Conservation (phyloP, 139 green algal species). For the Coccomyxa sp. region DNA sequence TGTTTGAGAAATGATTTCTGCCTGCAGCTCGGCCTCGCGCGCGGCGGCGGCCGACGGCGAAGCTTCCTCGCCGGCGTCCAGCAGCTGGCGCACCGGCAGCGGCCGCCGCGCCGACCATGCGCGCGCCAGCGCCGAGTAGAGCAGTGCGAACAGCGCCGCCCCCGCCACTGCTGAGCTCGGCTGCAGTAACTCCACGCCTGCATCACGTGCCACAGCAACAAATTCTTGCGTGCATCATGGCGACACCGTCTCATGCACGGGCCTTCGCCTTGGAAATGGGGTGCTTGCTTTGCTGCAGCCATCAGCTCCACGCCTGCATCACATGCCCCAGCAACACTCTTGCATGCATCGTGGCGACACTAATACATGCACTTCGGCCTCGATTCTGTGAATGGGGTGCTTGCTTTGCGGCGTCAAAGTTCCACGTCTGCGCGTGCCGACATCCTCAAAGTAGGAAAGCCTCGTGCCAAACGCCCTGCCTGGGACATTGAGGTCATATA, state of each 20-base stretch:
- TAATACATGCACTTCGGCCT: not conserved
- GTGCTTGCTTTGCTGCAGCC: not conserved
- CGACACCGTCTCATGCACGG: too few relatives aligned
- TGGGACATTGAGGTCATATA: too few relatives aligned
- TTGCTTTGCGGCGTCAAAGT: too few relatives aligned
- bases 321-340: not conserved
- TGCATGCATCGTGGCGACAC: not conserved
- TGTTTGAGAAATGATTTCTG: too few relatives aligned
- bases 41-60: not conserved
- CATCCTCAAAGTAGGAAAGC: not conserved
- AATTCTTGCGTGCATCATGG: not conserved
- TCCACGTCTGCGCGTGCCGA: not conserved
- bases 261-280: not conserved
- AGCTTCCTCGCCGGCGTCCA: not conserved
- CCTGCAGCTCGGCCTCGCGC: not conserved
- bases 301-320: not conserved
- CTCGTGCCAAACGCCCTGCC: too few relatives aligned
- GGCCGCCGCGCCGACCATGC: not conserved
- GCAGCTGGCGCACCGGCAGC: not conserved
- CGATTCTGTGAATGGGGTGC: too few relatives aligned
- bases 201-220: not conserved
- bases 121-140: conserved; percentile 5
- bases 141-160: not conserved
- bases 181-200: conserved; percentile 20
- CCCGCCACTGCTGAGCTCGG: conserved; percentile 9